Evolutionary conservation across 768 basidiomycete species (phyloP).

Genomic region (Russula earlei): DNA sequence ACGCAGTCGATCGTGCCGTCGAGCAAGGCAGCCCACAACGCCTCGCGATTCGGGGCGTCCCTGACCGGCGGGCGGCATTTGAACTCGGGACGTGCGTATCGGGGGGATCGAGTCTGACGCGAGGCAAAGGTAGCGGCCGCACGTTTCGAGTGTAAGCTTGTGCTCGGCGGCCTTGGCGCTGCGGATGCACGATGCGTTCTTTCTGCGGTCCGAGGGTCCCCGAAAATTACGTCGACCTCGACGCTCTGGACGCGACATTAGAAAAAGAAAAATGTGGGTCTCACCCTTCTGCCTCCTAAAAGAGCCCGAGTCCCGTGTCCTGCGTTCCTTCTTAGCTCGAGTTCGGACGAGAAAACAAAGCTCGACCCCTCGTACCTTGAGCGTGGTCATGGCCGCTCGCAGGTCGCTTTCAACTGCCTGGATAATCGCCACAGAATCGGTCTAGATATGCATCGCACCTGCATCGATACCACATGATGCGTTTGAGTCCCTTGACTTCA

Average conservation of each 20-base stretch:
- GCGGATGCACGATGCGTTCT: conserved; percentile 85
- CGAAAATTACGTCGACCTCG: conserved; percentile 73
- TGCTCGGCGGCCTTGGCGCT: conserved; percentile 54
- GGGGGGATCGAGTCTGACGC: conserved; percentile 63
- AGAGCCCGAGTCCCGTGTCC: conserved; percentile 59
- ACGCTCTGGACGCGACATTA: conserved; percentile 70
- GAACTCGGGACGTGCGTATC: conserved; percentile 71
- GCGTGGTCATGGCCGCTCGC: conserved; percentile 54
- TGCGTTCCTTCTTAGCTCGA: conserved; percentile 26
- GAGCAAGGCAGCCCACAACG: conserved; percentile 71
- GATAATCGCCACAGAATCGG: neutral
- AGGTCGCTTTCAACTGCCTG: conserved; percentile 59
- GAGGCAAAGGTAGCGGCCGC: conserved; percentile 91
- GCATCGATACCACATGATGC: conserved; percentile 92
- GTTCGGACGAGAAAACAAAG: neutral
- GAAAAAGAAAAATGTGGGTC: conserved; percentile 65
- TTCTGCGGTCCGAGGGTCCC: conserved; percentile 60
- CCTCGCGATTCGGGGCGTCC: conserved; percentile 56
- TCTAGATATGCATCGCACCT: neutral
- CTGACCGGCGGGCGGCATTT: conserved; percentile 97
- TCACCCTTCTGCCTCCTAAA: conserved; percentile 92
- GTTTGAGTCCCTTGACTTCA: conserved; percentile 94
- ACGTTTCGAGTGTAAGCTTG: conserved; percentile 88
- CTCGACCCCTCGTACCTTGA: conserved; percentile 44
- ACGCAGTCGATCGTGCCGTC: conserved; percentile 85